Evolutionary conservation across 2,329 filamentous ascomycete genomes (phyloP), one percentile per base, ranked within the genome.

Genomic region (Arthroderma sp.): DNA sequence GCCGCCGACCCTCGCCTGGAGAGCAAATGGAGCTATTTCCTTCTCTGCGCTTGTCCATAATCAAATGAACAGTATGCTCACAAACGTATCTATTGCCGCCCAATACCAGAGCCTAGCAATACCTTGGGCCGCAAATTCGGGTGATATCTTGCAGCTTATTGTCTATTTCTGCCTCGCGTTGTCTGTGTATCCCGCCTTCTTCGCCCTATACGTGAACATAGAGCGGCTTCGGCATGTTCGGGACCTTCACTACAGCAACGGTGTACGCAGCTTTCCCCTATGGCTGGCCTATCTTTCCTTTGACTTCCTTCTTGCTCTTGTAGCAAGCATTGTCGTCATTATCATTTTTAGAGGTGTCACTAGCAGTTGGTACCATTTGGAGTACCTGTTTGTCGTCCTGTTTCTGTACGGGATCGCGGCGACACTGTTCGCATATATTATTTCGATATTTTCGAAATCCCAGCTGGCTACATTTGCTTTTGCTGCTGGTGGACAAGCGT

Each of bases 231-330:
- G 79, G 41, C 83, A 86, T 51, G 85, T 95, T 27, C 77, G 88
- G 42, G 83, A 83, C 10, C 69, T 95, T 29, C 82, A 95, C 61
- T 95, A 94, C 64, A 93, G 85, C 44, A 95, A 94, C 57, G 88
- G 88, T 39, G 86, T 94, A 29, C 74, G 84, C 8, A 81, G 84
- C 0, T 69, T 84, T 6, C 86, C 87, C 0, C 69, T 95, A 1
- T 95, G 89, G 88, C 64, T 85, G 4, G 85, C 88, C 1, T 93
- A 95, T 57, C 70, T 83, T 1, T 57, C 71, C 0, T 94, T 94
- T 56, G 88, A 95, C 64, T 86, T 88, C 51, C 59, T 75, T 37
- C 78, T 93, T 45, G 80, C 86, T 1, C 58, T 93, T 9, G 54
- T 77, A 3, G 75, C 79, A 28, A 79, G 80, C 15, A 78, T 78